phyloP scores from a whole-genome alignment of 2,329 filamentous ascomycete species.

The Alternaria brassicicola region DNA sequence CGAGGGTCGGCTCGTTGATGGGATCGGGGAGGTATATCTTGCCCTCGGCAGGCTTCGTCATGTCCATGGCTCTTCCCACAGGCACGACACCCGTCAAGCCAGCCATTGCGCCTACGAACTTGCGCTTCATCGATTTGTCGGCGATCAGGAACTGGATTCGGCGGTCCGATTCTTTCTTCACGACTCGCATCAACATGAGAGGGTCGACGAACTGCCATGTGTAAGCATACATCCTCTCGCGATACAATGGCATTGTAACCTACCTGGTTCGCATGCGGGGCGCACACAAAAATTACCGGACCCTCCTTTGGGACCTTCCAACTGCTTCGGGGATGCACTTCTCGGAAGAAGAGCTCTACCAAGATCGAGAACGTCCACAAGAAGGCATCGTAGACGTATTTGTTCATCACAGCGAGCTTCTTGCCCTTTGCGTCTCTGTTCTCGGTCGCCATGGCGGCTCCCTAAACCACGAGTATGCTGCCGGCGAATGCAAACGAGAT shows the following conservation, averaged over 20 bases:
- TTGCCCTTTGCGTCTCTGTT: conserved; percentile 35
- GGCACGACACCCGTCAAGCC: conserved; percentile 86
- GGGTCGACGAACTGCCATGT: conserved; percentile 84
- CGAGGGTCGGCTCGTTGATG: conserved; percentile 78
- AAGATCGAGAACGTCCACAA: conserved; percentile 80
- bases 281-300: conserved; percentile 92
- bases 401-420: conserved; percentile 63
- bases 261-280: conserved; percentile 83
- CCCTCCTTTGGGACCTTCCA: conserved; percentile 92
- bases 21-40: conserved; percentile 89
- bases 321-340: conserved; percentile 91
- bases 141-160: conserved; percentile 93
- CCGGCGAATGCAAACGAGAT: not conserved
- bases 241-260: not conserved
- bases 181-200: conserved; percentile 87
- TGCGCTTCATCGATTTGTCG: conserved; percentile 90
- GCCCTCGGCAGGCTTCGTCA: conserved; percentile 78
- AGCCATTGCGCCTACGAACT: conserved; percentile 86
- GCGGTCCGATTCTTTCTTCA: conserved; percentile 83
- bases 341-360: conserved; percentile 96
- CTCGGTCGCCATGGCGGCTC: conserved; percentile 18
- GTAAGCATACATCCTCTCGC: conserved; percentile 12
- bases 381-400: conserved; percentile 78
- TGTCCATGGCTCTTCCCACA: conserved; percentile 90
- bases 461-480: conserved; percentile 4